Base-by-base conservation (phyloP, 495 filamentous ascomycete genomes). In the Viridothelium virens region DNA sequence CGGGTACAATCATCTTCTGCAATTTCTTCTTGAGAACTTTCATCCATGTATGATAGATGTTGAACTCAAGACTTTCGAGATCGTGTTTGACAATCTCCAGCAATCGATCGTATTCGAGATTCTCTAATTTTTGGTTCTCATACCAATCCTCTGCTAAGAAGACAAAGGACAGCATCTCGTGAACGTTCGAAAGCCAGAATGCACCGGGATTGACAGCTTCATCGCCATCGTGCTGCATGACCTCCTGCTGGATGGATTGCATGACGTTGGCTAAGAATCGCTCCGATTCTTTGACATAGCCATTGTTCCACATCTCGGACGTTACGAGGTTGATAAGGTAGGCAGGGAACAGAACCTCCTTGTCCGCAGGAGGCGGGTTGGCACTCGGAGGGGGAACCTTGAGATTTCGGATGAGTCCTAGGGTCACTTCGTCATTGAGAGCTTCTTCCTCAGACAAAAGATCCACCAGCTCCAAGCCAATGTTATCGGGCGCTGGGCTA, bases 11-110 rank as follows among this genome's bases (percentile, higher is more conserved):
- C 94, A 99, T 99, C 82, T 97, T 97, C 71, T 91, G 89, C 61
- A 99, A 83, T 78, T 95, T 96, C 83, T 96, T 96, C 83, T 99
- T 99, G 72, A 99, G 82, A 53, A 96, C 92, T 82, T 99, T 99
- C 94, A 99, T 99, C 94, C 94, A 99, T 11, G 94, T 99, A 78
- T 99, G 95, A 77, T 99, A 99, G 74, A 99, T 97, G 80, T 99
- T 99, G 84, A 99, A 99, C 78, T 99, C 94, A 56, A 99, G 80
- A 77, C 91, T 96, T 80, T 99, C 94, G 62, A 99, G 81, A 71
- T 99, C 94, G 72, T 97, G 94, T 83, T 99, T 99, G 68, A 97
- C 94, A 73, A 99, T 97, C 74, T 99, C 94, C 72, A 99, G 79
- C 39, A 99, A 82, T 68, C 95, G 89, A 78, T 99, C 95, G 70